Conservation (phyloP, 192 early-diverging fungal genomes). For the Hyaloraphidium curvatum region DNA sequence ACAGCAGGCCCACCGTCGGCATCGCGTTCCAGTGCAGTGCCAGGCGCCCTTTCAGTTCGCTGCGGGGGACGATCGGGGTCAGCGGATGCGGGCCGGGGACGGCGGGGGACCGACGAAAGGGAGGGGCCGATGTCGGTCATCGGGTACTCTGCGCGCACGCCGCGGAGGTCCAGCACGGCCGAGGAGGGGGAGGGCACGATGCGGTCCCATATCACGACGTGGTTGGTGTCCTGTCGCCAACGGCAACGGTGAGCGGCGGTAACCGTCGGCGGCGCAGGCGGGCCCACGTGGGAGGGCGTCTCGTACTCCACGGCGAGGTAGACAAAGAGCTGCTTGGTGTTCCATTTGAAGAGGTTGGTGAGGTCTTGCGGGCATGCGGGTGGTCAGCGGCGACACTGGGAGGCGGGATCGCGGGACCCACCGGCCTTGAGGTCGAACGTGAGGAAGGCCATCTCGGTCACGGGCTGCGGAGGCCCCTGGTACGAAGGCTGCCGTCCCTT, state of each 20-base stretch:
- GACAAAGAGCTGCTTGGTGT: slow-evolving; percentile 76
- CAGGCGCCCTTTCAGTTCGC: slow-evolving; percentile 42
- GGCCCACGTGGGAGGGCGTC: slow-evolving; percentile 42
- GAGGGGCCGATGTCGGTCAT: slow-evolving; percentile 45
- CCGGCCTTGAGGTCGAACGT: slow-evolving; percentile 50
- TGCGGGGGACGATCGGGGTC: slow-evolving; percentile 8
- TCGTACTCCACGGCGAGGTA: slow-evolving; percentile 55
- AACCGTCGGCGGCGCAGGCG: neutral
- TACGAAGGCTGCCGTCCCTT: slow-evolving; percentile 15
- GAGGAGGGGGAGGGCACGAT: slow-evolving; percentile 50
- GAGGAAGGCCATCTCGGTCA: slow-evolving; percentile 38
- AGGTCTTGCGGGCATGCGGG: slow-evolving; percentile 38
- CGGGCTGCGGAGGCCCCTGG: slow-evolving; percentile 17
- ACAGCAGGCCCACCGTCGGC: slow-evolving; percentile 53
- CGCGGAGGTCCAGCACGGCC: slow-evolving; percentile 31
- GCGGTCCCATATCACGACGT: slow-evolving; percentile 66
- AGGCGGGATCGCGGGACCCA: slow-evolving; percentile 9
- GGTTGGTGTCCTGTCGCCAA: slow-evolving; percentile 35
- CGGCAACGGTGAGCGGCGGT: neutral
- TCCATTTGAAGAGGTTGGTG: slow-evolving; percentile 64
- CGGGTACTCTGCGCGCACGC: slow-evolving; percentile 43
- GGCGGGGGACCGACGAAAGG: slow-evolving; percentile 30
- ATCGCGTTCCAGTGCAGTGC: slow-evolving; percentile 65
- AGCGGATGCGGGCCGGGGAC: neutral
- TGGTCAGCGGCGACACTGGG: neutral